Base-by-base conservation (phyloP, 306 rosid species). In the Oemleria cerasiformis region DNA sequence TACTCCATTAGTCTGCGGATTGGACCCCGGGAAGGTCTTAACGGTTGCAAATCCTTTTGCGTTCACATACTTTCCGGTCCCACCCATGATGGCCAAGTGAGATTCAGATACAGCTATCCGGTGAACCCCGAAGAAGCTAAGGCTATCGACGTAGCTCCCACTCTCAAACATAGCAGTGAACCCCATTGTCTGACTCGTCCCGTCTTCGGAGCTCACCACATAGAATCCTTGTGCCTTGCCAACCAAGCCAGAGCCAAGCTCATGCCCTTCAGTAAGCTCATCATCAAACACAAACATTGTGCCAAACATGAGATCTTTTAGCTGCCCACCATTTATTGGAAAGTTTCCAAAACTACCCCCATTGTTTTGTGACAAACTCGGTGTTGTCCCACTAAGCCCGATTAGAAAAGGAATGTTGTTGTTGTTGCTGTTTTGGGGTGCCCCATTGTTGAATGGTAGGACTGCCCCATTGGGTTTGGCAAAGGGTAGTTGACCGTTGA, bases 391-490 rank as follows among this genome's bases (percentile, higher is more conserved):
- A 7, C 90, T 59, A 0, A 92, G 90, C 63, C 98, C 97, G 0
- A 89, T 83, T 47, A 88, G 89, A 84, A 92, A 92, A 1, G 98
- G 98, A 5, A 92, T 82, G 77, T 90, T 87, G 77, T 90, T 90
- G 83, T 92, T 92, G 80, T 86, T 79, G 65, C 84, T 88, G 80
- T 80, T 84, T 73, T 88, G 87, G 10, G 93, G 92, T 41, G 88
- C 44, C 0, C 86, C 88, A 1, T 72, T 84, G 82, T 88, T 82
- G 3, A 81, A 72, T 14, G 96, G 88, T 50, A 90, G 42, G 79
- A 81, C 87, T 25, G 96, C 97, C 0, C 98, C 97, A 15, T 86
- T 90, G 8, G 96, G 98, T 82, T 92, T 92, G n/a, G 98, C 89
- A 7, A 90, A 92, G 1, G 96, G 92, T 3, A 92, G 88, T 68